A percentile compares a stretch with the other conserved stretches of the same genome.
Conservation (phyloP, 2,329 filamentous ascomycete genomes). For the Aspergillus awamori region DNA sequence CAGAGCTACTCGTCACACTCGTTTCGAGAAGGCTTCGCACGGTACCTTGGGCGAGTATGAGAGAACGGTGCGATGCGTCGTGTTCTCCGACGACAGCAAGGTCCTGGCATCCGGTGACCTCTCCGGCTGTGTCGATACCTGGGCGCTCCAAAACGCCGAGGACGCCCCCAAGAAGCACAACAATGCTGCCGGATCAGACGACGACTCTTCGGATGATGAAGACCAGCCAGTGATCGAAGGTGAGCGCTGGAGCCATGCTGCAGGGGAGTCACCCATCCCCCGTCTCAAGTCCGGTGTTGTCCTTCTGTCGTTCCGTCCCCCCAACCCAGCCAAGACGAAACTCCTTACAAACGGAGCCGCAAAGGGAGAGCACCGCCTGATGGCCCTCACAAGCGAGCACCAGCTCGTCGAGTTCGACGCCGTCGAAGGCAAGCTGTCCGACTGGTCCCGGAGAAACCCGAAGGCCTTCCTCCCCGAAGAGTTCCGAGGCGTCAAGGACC, state of each 20-base stretch:
- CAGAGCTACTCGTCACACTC: constrained; percentile 37
- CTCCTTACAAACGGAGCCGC: constrained; percentile 52
- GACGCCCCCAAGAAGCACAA: constrained; percentile 48
- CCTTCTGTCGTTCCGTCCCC: constrained; percentile 67
- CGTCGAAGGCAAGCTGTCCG: constrained; percentile 72
- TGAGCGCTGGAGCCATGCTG: constrained; percentile 75
- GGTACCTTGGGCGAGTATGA: constrained; percentile 76
- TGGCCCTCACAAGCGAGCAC: constrained; percentile 65
- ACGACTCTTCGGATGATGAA: constrained; percentile 53
- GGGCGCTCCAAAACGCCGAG: constrained; percentile 64
- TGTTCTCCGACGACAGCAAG: constrained; percentile 79
- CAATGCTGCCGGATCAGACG: constrained; percentile 51
- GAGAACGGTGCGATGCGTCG: constrained; percentile 70
- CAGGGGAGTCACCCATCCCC: constrained; percentile 68
- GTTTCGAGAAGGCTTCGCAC: constrained; percentile 55
- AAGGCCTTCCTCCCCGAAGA: constrained; percentile 72
- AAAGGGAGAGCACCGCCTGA: constrained; percentile 56
- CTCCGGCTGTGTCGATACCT: constrained; percentile 84
- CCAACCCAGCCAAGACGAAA: constrained; percentile 28
- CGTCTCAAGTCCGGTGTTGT: constrained; percentile 67
- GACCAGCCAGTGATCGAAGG: constrained; percentile 56
- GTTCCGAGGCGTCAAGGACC: constrained; percentile 74
- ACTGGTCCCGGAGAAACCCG: constrained; percentile 85
- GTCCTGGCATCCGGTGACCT: constrained; percentile 80
- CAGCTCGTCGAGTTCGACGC: constrained; percentile 79